phyloP scores from a whole-genome alignment of 2,329 filamentous ascomycete genomes.

The Ascochyta clinopodiicola region DNA sequence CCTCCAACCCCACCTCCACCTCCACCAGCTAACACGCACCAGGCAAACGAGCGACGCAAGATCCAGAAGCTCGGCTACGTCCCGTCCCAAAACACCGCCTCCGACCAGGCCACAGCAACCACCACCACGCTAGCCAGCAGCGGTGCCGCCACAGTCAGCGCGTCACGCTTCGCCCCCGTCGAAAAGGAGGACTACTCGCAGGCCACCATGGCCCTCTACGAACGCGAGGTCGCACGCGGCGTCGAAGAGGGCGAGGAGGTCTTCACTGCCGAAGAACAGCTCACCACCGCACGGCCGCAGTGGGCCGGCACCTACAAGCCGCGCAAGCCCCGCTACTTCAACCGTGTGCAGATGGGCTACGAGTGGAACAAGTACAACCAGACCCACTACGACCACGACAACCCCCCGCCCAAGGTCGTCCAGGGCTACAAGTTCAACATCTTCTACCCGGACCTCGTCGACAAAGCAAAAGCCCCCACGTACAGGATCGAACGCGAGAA shows the following conservation, averaged over 20 bases:
- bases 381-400: conserved; percentile 98
- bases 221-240: conserved; percentile 89
- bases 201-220: conserved; percentile 86
- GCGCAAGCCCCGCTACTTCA: conserved; percentile 95
- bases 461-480: conserved; percentile 91
- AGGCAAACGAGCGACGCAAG: conserved; percentile 64
- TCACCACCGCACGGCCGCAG: conserved; percentile 70
- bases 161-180: conserved; percentile 72
- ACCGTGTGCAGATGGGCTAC: conserved; percentile 97
- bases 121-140: conserved; percentile 44
- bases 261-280: conserved; percentile 86
- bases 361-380: conserved; percentile 99
- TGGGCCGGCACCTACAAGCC: conserved; percentile 88
- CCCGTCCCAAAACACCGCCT: conserved; percentile 59
- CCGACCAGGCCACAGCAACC: conserved; percentile 31
- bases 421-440: conserved; percentile 99
- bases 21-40: conserved; percentile 1
- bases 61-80: conserved; percentile 71
- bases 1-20: background rate
- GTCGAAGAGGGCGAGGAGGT: conserved; percentile 95
- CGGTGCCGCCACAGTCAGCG: conserved; percentile 59
- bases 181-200: conserved; percentile 83
- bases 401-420: conserved; percentile 95
- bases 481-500: conserved; percentile 96
- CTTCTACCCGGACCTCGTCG: conserved; percentile 96